Percentiles rank a stretch among this genome's conserved stretches.
phyloP scores from a whole-genome alignment of 2,329 filamentous ascomycete genomes.

The Aureobasidium leucospermi region DNA sequence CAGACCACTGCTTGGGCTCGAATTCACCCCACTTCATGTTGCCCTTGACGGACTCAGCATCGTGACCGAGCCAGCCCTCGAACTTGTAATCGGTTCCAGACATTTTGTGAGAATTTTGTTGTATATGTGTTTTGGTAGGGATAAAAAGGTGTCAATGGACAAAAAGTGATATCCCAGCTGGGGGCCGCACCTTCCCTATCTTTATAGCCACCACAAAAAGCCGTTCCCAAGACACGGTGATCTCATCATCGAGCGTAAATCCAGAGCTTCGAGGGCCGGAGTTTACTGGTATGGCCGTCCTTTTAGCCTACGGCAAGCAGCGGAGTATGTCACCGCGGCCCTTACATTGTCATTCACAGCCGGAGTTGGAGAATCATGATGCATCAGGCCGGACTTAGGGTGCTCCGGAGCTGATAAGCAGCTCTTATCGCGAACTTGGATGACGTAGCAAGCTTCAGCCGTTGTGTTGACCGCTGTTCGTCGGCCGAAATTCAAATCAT shows the following conservation, averaged over 20 bases:
- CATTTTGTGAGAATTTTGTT: constrained; percentile 8
- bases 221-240: background rate
- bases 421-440: background rate
- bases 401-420: background rate
- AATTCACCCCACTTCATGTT: constrained; percentile 49
- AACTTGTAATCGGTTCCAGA: constrained; percentile 41
- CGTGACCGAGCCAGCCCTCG: constrained; percentile 51
- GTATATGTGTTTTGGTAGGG: background rate
- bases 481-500: background rate
- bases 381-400: background rate
- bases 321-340: background rate
- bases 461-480: background rate
- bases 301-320: background rate
- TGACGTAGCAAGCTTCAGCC: background rate
- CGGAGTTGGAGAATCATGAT: background rate
- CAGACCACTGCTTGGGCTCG: constrained; percentile 31
- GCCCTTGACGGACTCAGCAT: constrained; percentile 42
- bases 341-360: background rate
- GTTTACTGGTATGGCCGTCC: background rate
- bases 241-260: constrained; percentile 7
- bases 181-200: background rate
- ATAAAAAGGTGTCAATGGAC: background rate
- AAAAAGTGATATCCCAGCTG: too few relatives aligned
- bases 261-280: background rate
- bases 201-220: background rate